These are phyloP conservation scores for Alternaria infectoria DNA, from an alignment of 2,329 filamentous ascomycete genomes.

Conservation along the genomic window DNA sequence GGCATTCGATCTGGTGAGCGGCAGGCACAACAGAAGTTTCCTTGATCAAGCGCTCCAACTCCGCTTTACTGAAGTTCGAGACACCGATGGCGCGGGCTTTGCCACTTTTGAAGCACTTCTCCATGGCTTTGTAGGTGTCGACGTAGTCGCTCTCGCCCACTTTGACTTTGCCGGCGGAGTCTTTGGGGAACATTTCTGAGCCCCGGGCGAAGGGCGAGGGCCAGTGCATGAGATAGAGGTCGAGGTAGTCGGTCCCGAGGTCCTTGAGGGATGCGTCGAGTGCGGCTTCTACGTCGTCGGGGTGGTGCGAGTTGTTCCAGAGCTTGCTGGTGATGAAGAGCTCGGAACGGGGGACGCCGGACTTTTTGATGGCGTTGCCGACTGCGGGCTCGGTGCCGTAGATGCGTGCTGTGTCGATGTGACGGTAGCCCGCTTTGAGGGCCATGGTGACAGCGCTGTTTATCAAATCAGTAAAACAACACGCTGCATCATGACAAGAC, in stretches of 20 bases:
- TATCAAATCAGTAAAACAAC: background rate
- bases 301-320: constrained; percentile 88
- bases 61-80: constrained; percentile 43
- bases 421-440: constrained; percentile 37
- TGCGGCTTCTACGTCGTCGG: constrained; percentile 67
- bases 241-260: constrained; percentile 86
- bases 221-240: constrained; percentile 80
- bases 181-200: constrained; percentile 64
- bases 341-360: constrained; percentile 48
- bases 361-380: constrained; percentile 39
- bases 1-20: constrained; percentile 40
- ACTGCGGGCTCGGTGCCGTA: constrained; percentile 36
- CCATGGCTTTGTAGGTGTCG: constrained; percentile 51
- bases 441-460: constrained; percentile 47
- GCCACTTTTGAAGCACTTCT: constrained; percentile 41
- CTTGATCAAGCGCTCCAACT: constrained; percentile 61
- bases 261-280: constrained; percentile 76
- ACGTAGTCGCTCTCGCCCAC: constrained; percentile 36
- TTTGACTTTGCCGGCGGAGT: constrained; percentile 37
- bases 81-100: constrained; percentile 43
- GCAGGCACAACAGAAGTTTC: constrained; percentile 37
- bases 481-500: background rate
- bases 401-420: constrained; percentile 39
- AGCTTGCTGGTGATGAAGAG: constrained; percentile 72
- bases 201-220: constrained; percentile 81